phyloP scores from a whole-genome alignment of 2,329 filamentous ascomycete genomes.

The Dactylella cylindrospora region DNA sequence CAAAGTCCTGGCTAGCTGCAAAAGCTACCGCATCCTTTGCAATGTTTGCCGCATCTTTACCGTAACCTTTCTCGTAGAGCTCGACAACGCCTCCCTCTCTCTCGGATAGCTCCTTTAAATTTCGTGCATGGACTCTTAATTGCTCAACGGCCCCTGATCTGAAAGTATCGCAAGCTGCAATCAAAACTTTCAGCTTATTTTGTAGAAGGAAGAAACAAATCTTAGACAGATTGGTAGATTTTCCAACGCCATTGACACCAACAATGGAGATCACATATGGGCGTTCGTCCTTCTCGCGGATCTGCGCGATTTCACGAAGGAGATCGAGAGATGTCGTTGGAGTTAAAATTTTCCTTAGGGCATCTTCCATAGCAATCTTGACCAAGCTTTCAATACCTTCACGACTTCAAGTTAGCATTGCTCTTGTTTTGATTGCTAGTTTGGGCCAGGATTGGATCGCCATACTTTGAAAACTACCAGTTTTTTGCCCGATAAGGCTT shows the following conservation, averaged over 20 bases:
- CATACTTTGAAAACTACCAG: slow-evolving; percentile 78
- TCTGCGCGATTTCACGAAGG: slow-evolving; percentile 82
- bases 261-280: slow-evolving; percentile 98
- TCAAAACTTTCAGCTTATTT: slow-evolving; percentile 92
- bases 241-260: slow-evolving; percentile 96
- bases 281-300: slow-evolving; percentile 64
- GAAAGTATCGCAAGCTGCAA: slow-evolving; percentile 95
- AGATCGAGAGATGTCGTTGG: slow-evolving; percentile 93
- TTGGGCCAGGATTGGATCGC: slow-evolving; percentile 18
- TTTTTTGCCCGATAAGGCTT: slow-evolving; percentile 87
- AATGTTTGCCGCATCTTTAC: slow-evolving; percentile 93
- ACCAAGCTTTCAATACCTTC: slow-evolving; percentile 75
- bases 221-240: slow-evolving; percentile 96
- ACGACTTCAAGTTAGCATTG: slow-evolving; percentile 43
- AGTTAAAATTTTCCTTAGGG: slow-evolving; percentile 90
- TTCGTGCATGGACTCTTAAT: slow-evolving; percentile 89
- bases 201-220: slow-evolving; percentile 97
- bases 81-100: slow-evolving; percentile 84
- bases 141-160: slow-evolving; percentile 96
- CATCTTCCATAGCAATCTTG: slow-evolving; percentile 83
- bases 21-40: slow-evolving; percentile 89
- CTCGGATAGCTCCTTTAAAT: slow-evolving; percentile 81
- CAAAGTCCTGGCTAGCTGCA: slow-evolving; percentile 72
- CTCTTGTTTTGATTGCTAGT: slow-evolving; percentile 40
- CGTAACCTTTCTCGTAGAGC: slow-evolving; percentile 95